Conservation (phyloP, 768 basidiomycete genomes). For the Lentinus tigrinus region DNA sequence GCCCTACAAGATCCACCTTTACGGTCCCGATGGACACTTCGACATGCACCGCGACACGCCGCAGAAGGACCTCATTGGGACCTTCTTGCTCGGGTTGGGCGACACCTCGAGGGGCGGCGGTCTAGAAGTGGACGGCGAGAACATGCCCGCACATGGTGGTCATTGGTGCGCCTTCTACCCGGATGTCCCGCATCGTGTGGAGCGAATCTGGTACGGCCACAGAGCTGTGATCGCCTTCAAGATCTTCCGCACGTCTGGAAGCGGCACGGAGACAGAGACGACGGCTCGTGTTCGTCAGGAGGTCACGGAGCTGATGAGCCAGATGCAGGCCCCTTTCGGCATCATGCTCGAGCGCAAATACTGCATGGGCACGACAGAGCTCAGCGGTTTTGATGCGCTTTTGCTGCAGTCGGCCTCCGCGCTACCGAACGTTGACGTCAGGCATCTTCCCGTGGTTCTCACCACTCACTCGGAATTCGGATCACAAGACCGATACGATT, state of each 20-base stretch:
- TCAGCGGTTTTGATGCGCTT: constrained; percentile 26
- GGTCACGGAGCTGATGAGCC: constrained; percentile 6
- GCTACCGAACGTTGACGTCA: constrained; percentile 11
- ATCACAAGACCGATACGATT: constrained; percentile 14
- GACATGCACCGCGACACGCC: constrained; percentile 30
- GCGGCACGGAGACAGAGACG: neutral
- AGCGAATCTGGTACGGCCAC: constrained; percentile 10
- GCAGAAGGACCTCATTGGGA: constrained; percentile 29
- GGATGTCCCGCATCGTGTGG: constrained; percentile 28
- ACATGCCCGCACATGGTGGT: constrained; percentile 1
- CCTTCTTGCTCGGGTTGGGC: constrained; percentile 33
- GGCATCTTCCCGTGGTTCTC: constrained; percentile 23
- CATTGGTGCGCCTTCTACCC: constrained; percentile 34
- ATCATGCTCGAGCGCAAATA: constrained; percentile 29
- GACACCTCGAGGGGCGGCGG: constrained; percentile 11
- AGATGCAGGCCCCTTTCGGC: constrained; percentile 23
- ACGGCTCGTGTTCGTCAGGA: neutral
- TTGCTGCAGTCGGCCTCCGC: constrained; percentile 9
- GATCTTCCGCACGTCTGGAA: constrained; percentile 21
- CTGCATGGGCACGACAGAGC: constrained; percentile 22
- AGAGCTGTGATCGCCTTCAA: constrained; percentile 33
- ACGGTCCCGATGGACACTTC: constrained; percentile 30
- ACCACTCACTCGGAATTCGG: neutral
- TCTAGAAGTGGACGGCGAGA: neutral
- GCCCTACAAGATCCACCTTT: constrained; percentile 34